Evolutionary conservation across 805 yeast genomes (phyloP), one percentile per base, ranked within the genome.

Genomic region (Starmerella potacharoeniae): DNA sequence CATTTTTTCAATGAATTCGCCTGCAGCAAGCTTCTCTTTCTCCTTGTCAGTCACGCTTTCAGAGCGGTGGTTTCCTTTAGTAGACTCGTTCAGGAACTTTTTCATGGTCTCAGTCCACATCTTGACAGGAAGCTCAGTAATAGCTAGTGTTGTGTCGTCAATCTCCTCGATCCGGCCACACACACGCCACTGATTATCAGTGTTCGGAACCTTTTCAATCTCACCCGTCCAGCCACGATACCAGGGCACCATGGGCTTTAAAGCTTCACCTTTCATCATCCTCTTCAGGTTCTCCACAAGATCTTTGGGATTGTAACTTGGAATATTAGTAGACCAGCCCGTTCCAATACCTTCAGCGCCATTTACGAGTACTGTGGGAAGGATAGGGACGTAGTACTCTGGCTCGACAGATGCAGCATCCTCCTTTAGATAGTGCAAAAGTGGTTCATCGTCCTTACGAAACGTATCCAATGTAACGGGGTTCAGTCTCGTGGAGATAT

Each of bases 281-380:
- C 78, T 79, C 56, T 80, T 79, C 35, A 93, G 73, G 63, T 93
- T 93, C 2, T 70, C 72, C 30, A 88, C 88, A 57, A 93, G 74
- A 66, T 91, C 97, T 13, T 68, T 64, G 0, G 98, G 98, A 67
- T 93, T 89, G 71, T 79, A 91, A 42, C 86, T 81, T 0, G 98
- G 98, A 59, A 93, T 84, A 58, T 80, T 81, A 1, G 97, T 89
- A 60, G 96, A 86, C 97, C 97, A 93, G 61, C 98, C 98, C 48
- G 98, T 90, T 59, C 98, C 98, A 68, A 93, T 93, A 73, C 98
- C 98, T 70, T 93, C 98, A 8, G 91, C 77, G 55, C 98, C 98
- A 66, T 93, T 93, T 5, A 93, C 95, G 58, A 93, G 75, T n/a
- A 93, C 67, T 87, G 89, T 86, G 9, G 98, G 98, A 41, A 93